Evolutionary conservation across 208 protist genomes (phyloP).

Genomic region (Trypanosoma scelopori): DNA sequence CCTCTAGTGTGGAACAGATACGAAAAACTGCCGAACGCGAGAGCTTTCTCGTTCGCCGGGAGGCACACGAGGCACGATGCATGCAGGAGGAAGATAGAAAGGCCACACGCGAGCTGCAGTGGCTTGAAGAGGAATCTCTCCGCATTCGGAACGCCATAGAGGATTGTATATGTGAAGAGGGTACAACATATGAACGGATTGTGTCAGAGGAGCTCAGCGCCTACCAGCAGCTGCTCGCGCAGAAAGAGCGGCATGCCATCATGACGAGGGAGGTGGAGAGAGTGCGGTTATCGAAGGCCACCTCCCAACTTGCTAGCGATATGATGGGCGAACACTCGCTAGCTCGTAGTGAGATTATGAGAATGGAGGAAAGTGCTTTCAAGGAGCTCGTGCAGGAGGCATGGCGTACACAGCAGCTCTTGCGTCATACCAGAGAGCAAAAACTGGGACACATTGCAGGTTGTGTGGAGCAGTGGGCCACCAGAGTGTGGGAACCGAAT

Average conservation of each 20-base stretch:
- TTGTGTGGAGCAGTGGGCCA: not conserved
- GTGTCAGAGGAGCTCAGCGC: conserved; percentile 5
- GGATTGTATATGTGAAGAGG: conserved; percentile 1
- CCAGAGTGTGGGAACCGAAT: not conserved
- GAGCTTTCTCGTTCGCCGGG: conserved; percentile 12
- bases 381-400: conserved; percentile 4
- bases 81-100: conserved; percentile 26
- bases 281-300: not conserved
- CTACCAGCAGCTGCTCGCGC: conserved; percentile 2
- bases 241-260: not conserved
- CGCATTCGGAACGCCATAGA: conserved; percentile 8
- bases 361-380: conserved; percentile 1
- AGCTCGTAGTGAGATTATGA: conserved; percentile 15
- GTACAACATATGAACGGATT: not conserved
- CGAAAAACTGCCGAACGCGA: conserved; percentile 19
- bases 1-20: conserved; percentile 3
- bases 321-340: conserved; percentile 8
- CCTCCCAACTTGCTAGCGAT: not conserved
- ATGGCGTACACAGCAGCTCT: not conserved
- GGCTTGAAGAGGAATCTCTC: conserved; percentile 1
- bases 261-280: not conserved
- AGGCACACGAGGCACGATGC: conserved; percentile 5
- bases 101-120: conserved; percentile 2
- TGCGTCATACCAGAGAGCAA: not conserved
- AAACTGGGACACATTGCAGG: not conserved